phyloP scores from a whole-genome alignment of 345 rosid genomes.

The Citrus hindsii region DNA sequence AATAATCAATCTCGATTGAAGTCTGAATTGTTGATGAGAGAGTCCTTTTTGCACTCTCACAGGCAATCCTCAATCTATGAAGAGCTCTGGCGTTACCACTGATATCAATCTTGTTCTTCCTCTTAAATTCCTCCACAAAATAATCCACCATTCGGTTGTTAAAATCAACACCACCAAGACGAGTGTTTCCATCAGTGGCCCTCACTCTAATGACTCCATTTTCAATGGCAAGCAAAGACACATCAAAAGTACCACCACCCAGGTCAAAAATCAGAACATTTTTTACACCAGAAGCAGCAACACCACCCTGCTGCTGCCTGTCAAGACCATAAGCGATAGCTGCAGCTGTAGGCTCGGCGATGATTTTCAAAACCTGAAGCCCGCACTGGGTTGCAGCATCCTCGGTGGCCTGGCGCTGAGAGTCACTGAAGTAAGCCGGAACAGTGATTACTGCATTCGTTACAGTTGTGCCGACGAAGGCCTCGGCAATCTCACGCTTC shows the following conservation, averaged over 20 bases:
- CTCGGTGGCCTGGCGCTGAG: constrained; percentile 44
- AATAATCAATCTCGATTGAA: constrained; percentile 34
- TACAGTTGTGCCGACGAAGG: constrained; percentile 33
- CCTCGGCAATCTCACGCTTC: constrained; percentile 69
- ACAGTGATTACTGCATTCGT: constrained; percentile 44
- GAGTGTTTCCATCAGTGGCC: constrained; percentile 49
- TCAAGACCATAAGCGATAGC: constrained; percentile 53
- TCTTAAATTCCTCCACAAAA: constrained; percentile 39
- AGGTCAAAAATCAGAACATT: constrained; percentile 42
- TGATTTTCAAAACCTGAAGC: constrained; percentile 31
- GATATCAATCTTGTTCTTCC: constrained; percentile 44
- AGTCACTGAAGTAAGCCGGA: constrained; percentile 45
- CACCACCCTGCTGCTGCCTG: constrained; percentile 17
- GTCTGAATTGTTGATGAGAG: constrained; percentile 32
- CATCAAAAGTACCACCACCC: constrained; percentile 58
- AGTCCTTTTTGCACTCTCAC: constrained; percentile 36
- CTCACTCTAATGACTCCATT: constrained; percentile 40
- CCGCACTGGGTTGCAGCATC: constrained; percentile 38
- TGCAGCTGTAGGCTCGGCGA: constrained; percentile 43
- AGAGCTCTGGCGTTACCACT: constrained; percentile 37
- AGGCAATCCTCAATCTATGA: constrained; percentile 35
- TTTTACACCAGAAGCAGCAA: constrained; percentile 26
- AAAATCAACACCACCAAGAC: constrained; percentile 43
- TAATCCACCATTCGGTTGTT: constrained; percentile 39
- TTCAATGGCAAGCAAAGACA: constrained; percentile 43